Conservation (phyloP, 2,329 filamentous ascomycete species). For the Macroventuria anomochaeta region DNA sequence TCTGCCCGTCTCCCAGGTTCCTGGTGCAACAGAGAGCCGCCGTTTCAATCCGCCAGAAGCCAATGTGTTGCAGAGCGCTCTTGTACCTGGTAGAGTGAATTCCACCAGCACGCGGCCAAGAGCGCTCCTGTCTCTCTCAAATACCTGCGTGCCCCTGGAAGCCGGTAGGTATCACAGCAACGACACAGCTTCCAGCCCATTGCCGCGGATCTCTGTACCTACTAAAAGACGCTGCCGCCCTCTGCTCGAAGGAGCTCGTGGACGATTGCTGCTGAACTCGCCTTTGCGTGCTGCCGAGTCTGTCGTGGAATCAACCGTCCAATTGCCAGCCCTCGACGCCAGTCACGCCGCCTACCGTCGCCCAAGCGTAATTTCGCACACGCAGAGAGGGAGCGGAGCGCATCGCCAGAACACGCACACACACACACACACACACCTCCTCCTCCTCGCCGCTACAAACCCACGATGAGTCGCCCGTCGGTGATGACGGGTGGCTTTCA, state of each 20-base stretch:
- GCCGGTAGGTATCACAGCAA: conserved; percentile 47
- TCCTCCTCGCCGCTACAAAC: conserved; percentile 2
- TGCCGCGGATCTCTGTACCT: conserved; percentile 43
- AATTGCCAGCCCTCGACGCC: conserved; percentile 33
- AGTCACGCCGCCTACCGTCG: conserved; percentile 34
- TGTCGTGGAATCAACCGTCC: conserved; percentile 44
- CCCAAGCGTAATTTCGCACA: conserved; percentile 18
- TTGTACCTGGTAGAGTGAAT: conserved; percentile 49
- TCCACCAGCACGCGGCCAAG: conserved; percentile 42
- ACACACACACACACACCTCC: background rate
- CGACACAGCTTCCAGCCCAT: conserved; percentile 46
- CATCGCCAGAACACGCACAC: conserved; percentile 17
- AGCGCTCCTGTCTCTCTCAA: conserved; percentile 44
- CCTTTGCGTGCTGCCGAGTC: conserved; percentile 35
- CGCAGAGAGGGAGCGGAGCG: conserved; percentile 16
- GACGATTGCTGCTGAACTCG: conserved; percentile 32
- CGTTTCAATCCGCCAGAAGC: conserved; percentile 47
- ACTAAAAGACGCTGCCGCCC: conserved; percentile 47
- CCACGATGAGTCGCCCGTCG: conserved; percentile 40
- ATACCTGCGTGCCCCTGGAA: conserved; percentile 50
- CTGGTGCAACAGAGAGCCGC: conserved; percentile 47
- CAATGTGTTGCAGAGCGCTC: conserved; percentile 48
- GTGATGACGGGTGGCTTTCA: conserved; percentile 39
- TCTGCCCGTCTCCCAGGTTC: conserved; percentile 36
- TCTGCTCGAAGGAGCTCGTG: conserved; percentile 43